A percentile compares a stretch with the other conserved stretches of the same genome.
phyloP scores from a whole-genome alignment of 208 protist genomes.

The Phytomonas sp. region DNA sequence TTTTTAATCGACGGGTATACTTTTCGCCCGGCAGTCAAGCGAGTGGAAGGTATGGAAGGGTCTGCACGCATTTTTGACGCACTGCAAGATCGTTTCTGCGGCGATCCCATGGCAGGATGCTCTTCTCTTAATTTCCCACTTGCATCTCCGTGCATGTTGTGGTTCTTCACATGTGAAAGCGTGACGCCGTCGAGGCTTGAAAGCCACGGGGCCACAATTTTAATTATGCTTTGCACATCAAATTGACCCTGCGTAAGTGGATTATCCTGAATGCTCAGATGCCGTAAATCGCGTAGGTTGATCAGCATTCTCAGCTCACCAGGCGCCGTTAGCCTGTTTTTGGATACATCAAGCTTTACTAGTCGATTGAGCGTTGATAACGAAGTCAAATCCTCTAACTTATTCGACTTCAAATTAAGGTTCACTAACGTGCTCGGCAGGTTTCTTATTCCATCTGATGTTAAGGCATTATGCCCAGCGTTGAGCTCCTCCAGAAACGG shows the following conservation, averaged over 20 bases:
- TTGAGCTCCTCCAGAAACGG: constrained; percentile 52
- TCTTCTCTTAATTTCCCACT: constrained; percentile 11
- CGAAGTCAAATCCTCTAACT: constrained; percentile 30
- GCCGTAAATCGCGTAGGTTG: neutral
- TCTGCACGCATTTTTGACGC: neutral
- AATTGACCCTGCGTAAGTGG: neutral
- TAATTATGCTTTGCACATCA: constrained; percentile 16
- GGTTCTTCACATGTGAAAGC: constrained; percentile 57
- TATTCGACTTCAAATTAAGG: constrained; percentile 37
- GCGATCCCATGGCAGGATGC: neutral
- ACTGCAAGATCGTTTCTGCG: neutral
- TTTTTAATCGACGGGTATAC: neutral
- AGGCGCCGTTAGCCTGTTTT: constrained; percentile 18
- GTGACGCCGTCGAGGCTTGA: constrained; percentile 44
- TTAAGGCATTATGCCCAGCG: constrained; percentile 52
- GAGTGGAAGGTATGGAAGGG: neutral
- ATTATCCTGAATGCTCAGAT: neutral
- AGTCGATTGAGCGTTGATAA: constrained; percentile 27
- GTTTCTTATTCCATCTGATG: constrained; percentile 22
- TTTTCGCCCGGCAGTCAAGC: neutral
- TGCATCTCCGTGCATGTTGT: constrained; percentile 34
- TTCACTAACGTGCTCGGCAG: constrained; percentile 30
- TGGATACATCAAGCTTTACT: constrained; percentile 47
- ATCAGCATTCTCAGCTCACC: neutral
- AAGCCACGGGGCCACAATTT: constrained; percentile 34